Conservation (phyloP, 1,284 basidiomycete genomes). For the Tranzscheliella williamsii region DNA sequence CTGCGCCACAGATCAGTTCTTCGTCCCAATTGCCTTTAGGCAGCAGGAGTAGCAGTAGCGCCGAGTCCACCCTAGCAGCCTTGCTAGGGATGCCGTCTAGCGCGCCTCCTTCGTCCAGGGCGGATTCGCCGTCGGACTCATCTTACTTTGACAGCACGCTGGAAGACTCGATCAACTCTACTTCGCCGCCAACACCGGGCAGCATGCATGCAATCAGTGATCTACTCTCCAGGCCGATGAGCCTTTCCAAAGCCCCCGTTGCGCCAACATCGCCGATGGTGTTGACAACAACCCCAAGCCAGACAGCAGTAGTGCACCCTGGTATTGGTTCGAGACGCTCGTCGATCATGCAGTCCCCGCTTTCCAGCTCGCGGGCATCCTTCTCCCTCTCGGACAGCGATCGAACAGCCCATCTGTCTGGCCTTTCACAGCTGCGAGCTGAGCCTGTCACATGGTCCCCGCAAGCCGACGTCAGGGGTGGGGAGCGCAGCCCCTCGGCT, state of each 20-base stretch:
- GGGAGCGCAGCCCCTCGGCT: not conserved
- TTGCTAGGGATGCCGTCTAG: constrained; percentile 31
- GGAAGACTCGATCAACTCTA: constrained; percentile 22
- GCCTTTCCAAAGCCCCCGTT: not conserved
- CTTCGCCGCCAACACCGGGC: constrained; percentile 29
- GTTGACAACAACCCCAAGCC: constrained; percentile 2
- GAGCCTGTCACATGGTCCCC: constrained; percentile 34
- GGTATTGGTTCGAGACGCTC: not conserved
- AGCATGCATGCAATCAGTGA: constrained; percentile 27
- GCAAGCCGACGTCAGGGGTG: not conserved
- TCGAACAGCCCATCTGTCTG: constrained; percentile 11
- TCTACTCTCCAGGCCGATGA: constrained; percentile 11
- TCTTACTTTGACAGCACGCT: constrained; percentile 36
- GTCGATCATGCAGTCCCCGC: not conserved
- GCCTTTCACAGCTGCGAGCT: constrained; percentile 16
- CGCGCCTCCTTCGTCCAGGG: constrained; percentile 14
- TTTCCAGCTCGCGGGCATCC: constrained; percentile 15
- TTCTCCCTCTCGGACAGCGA: constrained; percentile 30
- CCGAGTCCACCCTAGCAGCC: constrained; percentile 29
- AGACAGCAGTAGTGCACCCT: constrained; percentile 14
- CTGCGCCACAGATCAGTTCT: no score
- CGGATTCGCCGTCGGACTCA: constrained; percentile 29
- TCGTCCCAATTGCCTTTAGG: no score
- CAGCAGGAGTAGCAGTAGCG: not conserved
- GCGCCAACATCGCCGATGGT: no score